Conservation (phyloP, 768 basidiomycete genomes). For the Grammothele lineata region DNA sequence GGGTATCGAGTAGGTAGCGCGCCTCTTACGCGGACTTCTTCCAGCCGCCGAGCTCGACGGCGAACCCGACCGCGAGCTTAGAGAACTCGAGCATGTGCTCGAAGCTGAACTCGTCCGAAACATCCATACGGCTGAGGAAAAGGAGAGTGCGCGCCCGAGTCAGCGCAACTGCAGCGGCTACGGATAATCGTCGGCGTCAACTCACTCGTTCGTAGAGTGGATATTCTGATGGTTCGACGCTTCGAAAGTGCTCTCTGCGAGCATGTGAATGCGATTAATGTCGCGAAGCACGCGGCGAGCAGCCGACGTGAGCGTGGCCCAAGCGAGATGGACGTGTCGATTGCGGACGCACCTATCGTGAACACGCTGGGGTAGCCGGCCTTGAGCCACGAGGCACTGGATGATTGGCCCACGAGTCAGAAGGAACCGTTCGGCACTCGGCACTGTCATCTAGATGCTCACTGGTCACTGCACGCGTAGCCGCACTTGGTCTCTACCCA, state of each 20-base stretch:
- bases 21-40: conserved; percentile 23
- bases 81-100: conserved; percentile 75
- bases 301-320: conserved; percentile 7
- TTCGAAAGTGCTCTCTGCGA: conserved; percentile 60
- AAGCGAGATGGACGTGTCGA: conserved; percentile 9
- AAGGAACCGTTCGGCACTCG: conserved; percentile 19
- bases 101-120: conserved; percentile 88
- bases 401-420: conserved; percentile 19
- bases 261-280: conserved; percentile 9
- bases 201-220: conserved; percentile 78
- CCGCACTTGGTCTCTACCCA: conserved; percentile 87
- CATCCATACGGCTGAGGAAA: conserved; percentile 65
- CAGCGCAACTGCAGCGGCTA: conserved; percentile 5
- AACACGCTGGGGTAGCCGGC: conserved; percentile 85
- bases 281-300: conserved; percentile 1
- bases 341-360: conserved; percentile 71
- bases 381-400: conserved; percentile 78
- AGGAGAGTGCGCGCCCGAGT: conserved; percentile 9
- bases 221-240: conserved; percentile 77
- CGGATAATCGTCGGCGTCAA: conserved; percentile 10
- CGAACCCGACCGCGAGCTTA: conserved; percentile 49
- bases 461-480: conserved; percentile 95
- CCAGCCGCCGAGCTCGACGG: conserved; percentile 48
- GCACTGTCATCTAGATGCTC: conserved; percentile 24
- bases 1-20: no score